Evolutionary conservation across 2,329 filamentous ascomycete genomes (phyloP), one percentile per base, ranked within the genome.

Genomic region (Tolypocladium nubicola): DNA sequence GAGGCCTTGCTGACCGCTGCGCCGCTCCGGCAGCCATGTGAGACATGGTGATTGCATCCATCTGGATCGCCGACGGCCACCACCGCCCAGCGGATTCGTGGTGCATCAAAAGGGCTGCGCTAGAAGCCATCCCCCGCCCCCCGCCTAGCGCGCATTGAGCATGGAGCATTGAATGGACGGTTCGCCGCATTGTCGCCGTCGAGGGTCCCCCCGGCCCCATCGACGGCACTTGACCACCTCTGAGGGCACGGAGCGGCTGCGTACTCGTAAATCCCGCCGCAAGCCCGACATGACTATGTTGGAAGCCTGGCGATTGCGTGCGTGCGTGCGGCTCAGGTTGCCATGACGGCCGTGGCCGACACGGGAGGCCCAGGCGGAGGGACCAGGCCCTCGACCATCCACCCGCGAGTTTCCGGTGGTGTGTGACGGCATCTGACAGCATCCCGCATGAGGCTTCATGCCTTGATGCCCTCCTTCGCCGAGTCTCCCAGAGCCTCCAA

Each of bases 371-470:
- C 45, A 43, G 47, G 47, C 14, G 47, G 26, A n/a, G 47, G 16
- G 39, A 45, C 45, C 19, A 52, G 43, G 53, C 37, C 23, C 39
- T n/a, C 16, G 33, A 23, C 38, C 45, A 6, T 30, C 55, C 39
- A 37, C n/a, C 53, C 40, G 26, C 30, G 30, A 19, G 38, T 19
- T 43, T 47, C 21, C 16, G n/a, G 11, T 54, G 33, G 10, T 33
- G 37, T 37, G 33, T 52, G 56, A 54, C 56, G 56, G 43, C 41
- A 57, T 57, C 52, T 33, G 41, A 39, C 40, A 52, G 21, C 14
- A 26, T 39, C 39, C n/a, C 21, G 23, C 26, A 33, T 49, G 11
- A 33, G 14, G 2, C 19, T 21, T n/a, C 26, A n/a, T 47, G 43
- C 43, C 43, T 7, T 13, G 3, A 1, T 26, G 23, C 13, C 43